phyloP scores from a whole-genome alignment of 441 rosid genomes.

The Arabidopsis lyrata region DNA sequence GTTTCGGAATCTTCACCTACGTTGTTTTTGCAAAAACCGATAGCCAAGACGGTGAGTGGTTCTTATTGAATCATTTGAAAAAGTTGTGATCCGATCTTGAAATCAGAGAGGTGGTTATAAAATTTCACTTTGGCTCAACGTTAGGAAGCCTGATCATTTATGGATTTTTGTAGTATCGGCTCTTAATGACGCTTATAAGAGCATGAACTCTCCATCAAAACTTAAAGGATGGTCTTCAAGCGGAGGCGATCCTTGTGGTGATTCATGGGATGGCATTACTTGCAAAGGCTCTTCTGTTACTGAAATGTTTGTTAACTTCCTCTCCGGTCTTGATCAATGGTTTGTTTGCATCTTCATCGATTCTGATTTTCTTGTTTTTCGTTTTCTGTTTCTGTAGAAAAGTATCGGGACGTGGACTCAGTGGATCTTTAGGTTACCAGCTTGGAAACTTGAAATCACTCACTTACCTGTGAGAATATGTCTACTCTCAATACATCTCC shows the following conservation, averaged over 20 bases:
- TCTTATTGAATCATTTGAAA: constrained; percentile 22
- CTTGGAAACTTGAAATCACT: constrained; percentile 82
- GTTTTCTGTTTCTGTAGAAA: constrained; percentile 61
- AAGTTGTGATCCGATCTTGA: constrained; percentile 5
- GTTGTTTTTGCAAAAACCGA: constrained; percentile 68
- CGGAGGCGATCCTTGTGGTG: constrained; percentile 94
- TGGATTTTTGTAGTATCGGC: constrained; percentile 67
- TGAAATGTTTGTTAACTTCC: constrained; percentile 58
- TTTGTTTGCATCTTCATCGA: background rate
- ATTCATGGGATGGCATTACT: constrained; percentile 84
- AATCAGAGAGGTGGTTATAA: constrained; percentile 4
- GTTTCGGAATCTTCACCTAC: constrained; percentile 51
- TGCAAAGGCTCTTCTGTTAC: constrained; percentile 87
- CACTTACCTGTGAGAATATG: constrained; percentile 69
- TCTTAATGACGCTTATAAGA: constrained; percentile 82
- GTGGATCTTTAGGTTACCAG: constrained; percentile 87
- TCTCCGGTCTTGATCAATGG: constrained; percentile 11
- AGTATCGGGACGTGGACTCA: constrained; percentile 70
- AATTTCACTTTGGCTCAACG: constrained; percentile 6
- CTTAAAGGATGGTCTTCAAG: constrained; percentile 72
- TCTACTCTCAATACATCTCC: background rate
- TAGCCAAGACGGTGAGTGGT: constrained; percentile 63
- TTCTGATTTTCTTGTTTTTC: constrained; percentile 10
- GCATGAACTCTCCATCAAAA: constrained; percentile 82
- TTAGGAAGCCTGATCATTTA: background rate